phyloP scores from a whole-genome alignment of 257 asterid genomes.

The Orobanche coerulescens region DNA sequence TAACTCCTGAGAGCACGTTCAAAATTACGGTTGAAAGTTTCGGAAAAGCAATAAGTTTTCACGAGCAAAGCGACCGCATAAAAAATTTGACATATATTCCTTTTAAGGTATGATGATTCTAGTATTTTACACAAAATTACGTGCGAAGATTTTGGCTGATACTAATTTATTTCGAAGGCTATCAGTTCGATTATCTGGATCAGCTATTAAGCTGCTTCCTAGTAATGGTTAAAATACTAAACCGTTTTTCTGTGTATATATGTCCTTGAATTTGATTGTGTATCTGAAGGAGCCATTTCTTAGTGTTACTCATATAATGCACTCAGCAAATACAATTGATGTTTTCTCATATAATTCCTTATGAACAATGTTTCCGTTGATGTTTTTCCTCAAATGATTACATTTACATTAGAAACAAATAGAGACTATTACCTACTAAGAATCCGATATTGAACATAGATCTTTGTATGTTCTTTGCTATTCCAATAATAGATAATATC shows the following conservation, averaged over 20 bases:
- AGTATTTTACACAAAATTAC: neutral
- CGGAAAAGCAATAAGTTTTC: constrained; percentile 69
- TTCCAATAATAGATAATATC: neutral
- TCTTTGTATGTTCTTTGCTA: neutral
- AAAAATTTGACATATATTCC: constrained; percentile 61
- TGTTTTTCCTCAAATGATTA: neutral
- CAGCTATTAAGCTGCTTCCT: neutral
- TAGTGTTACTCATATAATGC: neutral
- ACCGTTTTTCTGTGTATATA: neutral
- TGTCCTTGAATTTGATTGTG: neutral
- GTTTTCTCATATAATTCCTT: neutral
- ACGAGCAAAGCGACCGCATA: constrained; percentile 68
- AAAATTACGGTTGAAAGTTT: constrained; percentile 69
- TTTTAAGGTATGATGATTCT: constrained; percentile 53
- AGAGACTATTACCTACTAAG: neutral
- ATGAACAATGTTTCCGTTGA: too few relatives aligned
- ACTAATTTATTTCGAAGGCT: neutral
- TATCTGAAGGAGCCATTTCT: neutral
- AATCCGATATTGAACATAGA: neutral
- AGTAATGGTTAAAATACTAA: neutral
- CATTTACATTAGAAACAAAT: neutral
- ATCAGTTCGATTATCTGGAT: neutral
- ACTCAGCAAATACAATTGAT: neutral
- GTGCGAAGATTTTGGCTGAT: neutral
- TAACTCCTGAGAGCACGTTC: constrained; percentile 65